phyloP scores from a whole-genome alignment of 2,329 filamentous ascomycete genomes.

The Verticillium dahliae region DNA sequence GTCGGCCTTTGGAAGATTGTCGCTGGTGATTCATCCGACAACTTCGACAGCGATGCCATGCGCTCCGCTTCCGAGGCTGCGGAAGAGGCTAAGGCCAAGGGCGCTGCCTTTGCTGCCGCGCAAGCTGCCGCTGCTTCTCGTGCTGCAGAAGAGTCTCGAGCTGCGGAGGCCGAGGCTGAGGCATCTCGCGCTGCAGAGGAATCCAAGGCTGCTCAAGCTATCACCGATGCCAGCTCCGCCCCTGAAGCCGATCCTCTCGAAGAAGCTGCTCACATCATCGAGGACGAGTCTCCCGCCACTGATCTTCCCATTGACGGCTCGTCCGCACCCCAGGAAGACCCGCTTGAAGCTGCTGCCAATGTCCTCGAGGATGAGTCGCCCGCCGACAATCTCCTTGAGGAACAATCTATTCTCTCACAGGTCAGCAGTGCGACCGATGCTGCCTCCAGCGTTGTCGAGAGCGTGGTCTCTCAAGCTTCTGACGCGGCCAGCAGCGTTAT shows the following conservation, averaged over 20 bases:
- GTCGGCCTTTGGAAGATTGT: conserved; percentile 79
- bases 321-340: conserved; percentile 10
- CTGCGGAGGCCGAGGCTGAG: conserved; percentile 3
- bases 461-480: conserved; percentile 11
- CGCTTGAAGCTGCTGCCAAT: conserved; percentile 10
- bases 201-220: conserved; percentile 11
- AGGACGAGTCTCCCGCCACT: conserved; percentile 7
- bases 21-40: conserved; percentile 65
- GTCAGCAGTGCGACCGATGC: conserved; percentile 4
- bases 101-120: conserved; percentile 15
- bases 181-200: conserved; percentile 17
- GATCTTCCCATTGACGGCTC: conserved; percentile 1
- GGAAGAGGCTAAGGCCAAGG: conserved; percentile 25
- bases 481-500: conserved; percentile 14
- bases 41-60: conserved; percentile 67
- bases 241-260: conserved; percentile 11
- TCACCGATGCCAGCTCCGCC: neutral
- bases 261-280: conserved; percentile 6
- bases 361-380: conserved; percentile 10
- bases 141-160: conserved; percentile 7
- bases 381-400: conserved; percentile 2
- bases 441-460: neutral
- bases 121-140: conserved; percentile 8
- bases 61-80: conserved; percentile 47
- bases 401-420: neutral